Conservation (phyloP, 148 eudicot genomes). For the Amaranthus hypochondriacus region DNA sequence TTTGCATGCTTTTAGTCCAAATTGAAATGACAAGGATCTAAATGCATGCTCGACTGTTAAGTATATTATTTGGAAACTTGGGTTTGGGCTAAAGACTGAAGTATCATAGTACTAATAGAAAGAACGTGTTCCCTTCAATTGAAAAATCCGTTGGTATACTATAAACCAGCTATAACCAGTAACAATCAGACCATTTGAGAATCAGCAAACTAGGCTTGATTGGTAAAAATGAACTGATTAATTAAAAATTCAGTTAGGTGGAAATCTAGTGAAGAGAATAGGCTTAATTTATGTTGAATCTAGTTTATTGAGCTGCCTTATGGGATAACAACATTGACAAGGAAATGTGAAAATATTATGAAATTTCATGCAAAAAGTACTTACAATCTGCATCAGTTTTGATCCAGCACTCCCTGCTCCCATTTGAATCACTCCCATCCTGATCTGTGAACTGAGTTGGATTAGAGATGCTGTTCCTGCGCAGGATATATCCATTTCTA, state of each 20-base stretch:
- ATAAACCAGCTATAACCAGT: no score
- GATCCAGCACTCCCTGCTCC: slow-evolving; percentile 68
- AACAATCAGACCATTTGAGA: no score
- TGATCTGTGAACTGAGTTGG: slow-evolving; percentile 28
- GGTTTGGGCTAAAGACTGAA: not conserved
- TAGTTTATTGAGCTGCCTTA: not conserved
- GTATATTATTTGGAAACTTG: not conserved
- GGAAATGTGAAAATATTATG: not conserved
- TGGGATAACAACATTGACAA: not conserved
- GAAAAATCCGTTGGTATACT: no score
- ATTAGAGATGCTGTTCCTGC: slow-evolving; percentile 33
- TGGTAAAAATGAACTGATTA: no score
- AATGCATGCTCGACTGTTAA: not conserved
- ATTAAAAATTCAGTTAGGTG: no score
- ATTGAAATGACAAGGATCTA: not conserved
- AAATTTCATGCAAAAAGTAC: slow-evolving; percentile 19
- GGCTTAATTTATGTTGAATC: not conserved
- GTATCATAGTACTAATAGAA: no score
- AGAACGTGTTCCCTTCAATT: no score
- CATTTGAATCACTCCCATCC: slow-evolving; percentile 32
- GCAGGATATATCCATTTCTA: slow-evolving; percentile 28
- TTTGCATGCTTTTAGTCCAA: not conserved
- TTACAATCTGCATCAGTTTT: slow-evolving; percentile 82
- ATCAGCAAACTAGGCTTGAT: no score
- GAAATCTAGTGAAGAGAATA: not conserved